Evolutionary conservation across 441 rosid genomes (phyloP).

Genomic region (Gossypium gossypioides): DNA sequence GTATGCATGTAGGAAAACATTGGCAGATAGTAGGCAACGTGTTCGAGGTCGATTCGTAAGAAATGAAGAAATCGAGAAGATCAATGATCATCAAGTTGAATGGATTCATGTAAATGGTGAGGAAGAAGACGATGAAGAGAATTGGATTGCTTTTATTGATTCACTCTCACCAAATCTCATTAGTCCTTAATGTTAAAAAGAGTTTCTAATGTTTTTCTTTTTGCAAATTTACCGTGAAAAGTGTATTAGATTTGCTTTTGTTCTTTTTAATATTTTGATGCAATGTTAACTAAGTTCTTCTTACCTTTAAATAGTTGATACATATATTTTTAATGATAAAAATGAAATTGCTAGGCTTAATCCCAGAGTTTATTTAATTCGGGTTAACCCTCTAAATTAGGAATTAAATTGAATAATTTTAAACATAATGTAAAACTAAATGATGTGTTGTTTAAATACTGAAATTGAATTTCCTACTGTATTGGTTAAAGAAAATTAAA

Average conservation of each 20-base stretch:
- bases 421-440: too few relatives aligned
- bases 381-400: too few relatives aligned
- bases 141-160: constrained; percentile 60
- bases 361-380: too few relatives aligned
- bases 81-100: constrained; percentile 28
- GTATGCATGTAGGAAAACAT: constrained; percentile 88
- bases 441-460: too few relatives aligned
- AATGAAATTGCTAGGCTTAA: too few relatives aligned
- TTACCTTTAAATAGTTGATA: neutral
- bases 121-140: constrained; percentile 48
- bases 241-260: neutral
- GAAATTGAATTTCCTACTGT: too few relatives aligned
- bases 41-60: constrained; percentile 82
- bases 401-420: too few relatives aligned
- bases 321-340: too few relatives aligned
- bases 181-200: constrained; percentile 19
- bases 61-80: constrained; percentile 60
- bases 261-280: neutral
- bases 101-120: constrained; percentile 35
- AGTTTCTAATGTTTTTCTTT: neutral
- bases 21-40: constrained; percentile 90
- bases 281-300: neutral
- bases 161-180: constrained; percentile 42
- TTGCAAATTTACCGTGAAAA: neutral
- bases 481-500: too few relatives aligned